Percentiles rank a stretch among this genome's conserved stretches.
Evolutionary conservation across 371 early-diverging fungal genomes (phyloP).

Genomic region (Rhizomucor pusillus): DNA sequence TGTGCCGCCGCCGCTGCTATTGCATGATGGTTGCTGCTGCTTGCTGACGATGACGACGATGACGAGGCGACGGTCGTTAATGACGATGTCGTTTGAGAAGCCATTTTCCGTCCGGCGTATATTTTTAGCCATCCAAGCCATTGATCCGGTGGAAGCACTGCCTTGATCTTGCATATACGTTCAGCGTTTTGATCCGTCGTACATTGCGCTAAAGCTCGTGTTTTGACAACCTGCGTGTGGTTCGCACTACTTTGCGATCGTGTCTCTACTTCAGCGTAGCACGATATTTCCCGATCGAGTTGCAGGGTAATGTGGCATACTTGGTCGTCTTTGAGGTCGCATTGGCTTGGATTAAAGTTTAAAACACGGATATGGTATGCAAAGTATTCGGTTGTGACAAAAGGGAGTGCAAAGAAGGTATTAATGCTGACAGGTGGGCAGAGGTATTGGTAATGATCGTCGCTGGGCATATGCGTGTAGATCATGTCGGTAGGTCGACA

Average conservation of each 20-base stretch:
- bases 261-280: slow-evolving; percentile 38
- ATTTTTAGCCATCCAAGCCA: slow-evolving; percentile 42
- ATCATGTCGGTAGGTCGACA: slow-evolving; percentile 38
- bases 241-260: slow-evolving; percentile 8
- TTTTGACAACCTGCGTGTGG: background rate
- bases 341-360: slow-evolving; percentile 9
- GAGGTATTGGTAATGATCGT: slow-evolving; percentile 29
- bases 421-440: slow-evolving; percentile 22
- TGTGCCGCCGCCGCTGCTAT: slow-evolving; percentile 5
- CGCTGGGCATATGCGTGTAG: slow-evolving; percentile 38
- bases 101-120: slow-evolving; percentile 29
- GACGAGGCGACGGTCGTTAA: background rate
- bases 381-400: slow-evolving; percentile 36
- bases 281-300: slow-evolving; percentile 21
- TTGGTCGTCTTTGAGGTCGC: slow-evolving; percentile 13
- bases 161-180: slow-evolving; percentile 40
- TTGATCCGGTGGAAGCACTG: slow-evolving; percentile 32
- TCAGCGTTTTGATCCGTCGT: slow-evolving; percentile 6
- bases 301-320: slow-evolving; percentile 21
- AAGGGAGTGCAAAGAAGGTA: slow-evolving; percentile 37
- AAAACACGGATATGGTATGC: slow-evolving; percentile 26
- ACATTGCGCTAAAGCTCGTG: slow-evolving; percentile 39
- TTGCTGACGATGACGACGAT: background rate
- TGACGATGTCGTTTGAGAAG: background rate
- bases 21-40: background rate